Evolutionary conservation across 1,284 basidiomycete genomes (phyloP).

Genomic region (Trichosporon sp.): DNA sequence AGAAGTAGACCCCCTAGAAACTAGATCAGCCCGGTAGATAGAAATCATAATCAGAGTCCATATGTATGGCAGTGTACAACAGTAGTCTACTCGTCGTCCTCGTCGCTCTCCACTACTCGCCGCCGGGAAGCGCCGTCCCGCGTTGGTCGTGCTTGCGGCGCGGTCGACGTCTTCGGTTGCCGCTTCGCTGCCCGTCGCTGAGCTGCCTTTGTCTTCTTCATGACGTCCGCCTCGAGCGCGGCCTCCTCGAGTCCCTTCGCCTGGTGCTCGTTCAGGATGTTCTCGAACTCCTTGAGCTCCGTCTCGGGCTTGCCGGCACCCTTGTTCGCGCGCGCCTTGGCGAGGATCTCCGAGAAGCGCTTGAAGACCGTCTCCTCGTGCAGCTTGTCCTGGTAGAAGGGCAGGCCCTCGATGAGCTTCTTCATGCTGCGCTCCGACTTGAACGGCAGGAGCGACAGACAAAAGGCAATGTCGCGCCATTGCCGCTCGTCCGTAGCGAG

Average conservation of each 20-base stretch:
- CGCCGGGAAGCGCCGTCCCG: slow-evolving; percentile 22
- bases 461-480: slow-evolving; percentile 97
- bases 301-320: slow-evolving; percentile 84
- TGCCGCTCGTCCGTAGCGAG: slow-evolving; percentile 85
- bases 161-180: slow-evolving; percentile 21
- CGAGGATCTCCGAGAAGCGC: slow-evolving; percentile 84
- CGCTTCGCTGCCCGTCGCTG: slow-evolving; percentile 63
- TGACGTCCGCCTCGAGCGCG: slow-evolving; percentile 78
- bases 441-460: slow-evolving; percentile 90
- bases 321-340: slow-evolving; percentile 80
- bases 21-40: slow-evolving; percentile 11
- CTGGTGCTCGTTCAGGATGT: slow-evolving; percentile 79
- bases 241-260: slow-evolving; percentile 88
- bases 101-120: slow-evolving; percentile 31
- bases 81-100: slow-evolving; percentile 30
- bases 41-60: slow-evolving; percentile 16
- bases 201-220: slow-evolving; percentile 75
- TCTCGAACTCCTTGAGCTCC: slow-evolving; percentile 86
- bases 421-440: slow-evolving; percentile 95
- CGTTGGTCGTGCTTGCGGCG: slow-evolving; percentile 11
- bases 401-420: slow-evolving; percentile 90
- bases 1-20: slow-evolving; percentile 19
- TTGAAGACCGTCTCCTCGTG: slow-evolving; percentile 83
- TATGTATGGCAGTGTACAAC: slow-evolving; percentile 14
- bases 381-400: slow-evolving; percentile 92